Base-by-base conservation (phyloP, 148 eudicot genomes). In the Limonium bicolor region DNA sequence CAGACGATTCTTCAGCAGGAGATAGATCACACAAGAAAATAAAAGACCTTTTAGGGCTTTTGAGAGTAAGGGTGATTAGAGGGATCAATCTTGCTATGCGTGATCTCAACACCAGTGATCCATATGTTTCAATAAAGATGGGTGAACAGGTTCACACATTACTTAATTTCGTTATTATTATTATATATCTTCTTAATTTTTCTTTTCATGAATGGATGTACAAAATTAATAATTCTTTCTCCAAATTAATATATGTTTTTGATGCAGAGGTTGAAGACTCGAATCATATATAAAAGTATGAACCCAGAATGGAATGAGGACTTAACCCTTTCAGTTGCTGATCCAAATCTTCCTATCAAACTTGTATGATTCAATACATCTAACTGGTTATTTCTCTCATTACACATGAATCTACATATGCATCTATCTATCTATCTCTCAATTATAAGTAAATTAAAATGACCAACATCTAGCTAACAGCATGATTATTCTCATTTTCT, bases 281-380 rank as follows among this genome's bases (percentile, higher is more conserved):
- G 74, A 9, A 76, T 83, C 17, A 63, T 83, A 19, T 61, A 56
- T 41, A 83, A 67, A 50, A 71, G 75, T 54, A 50, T 72, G 4
- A 83, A 83, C 66, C 94, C 94, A 3, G 80, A 60, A 20, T 83
- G 94, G 87, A 75, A 83, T 31, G 87, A 83, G 62, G 94, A 78
- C 57, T 68, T 83, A 27, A 83, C 87, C 1, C 78, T 83, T 61
- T 65, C 83, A 0, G 56, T 83, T 11, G 37, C 68, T 15, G 87
- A 83, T 61, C 69, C 81, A 13, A 51, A 48, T 36, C 9, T 65
- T n/a, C 70, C 83, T 5, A 43, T 78, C 24, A 52, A 54, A 35
- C 41, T 78, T 68, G 73, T 63, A 58, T 30, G 49, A 9, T 48
- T 22, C 9, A 13, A 15, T 16, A 11, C 23, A 41, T 21, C 31